Evolutionary conservation across 352 stramenopile species (phyloP).

Genomic region (Lagenidium sp.): DNA sequence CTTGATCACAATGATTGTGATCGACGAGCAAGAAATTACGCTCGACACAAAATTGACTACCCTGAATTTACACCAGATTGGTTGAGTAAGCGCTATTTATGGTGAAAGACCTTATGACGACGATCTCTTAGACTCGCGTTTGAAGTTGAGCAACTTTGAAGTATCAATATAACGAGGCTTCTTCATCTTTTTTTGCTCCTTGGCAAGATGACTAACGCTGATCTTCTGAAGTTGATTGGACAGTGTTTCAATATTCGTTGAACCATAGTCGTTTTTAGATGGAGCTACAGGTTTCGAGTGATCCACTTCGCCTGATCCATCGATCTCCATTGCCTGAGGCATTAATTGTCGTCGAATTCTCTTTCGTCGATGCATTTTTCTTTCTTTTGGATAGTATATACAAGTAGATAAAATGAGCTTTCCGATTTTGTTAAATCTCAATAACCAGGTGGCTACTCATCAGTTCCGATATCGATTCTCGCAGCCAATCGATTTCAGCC

Average conservation of each 20-base stretch:
- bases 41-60: slow-evolving; percentile 3
- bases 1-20: slow-evolving; percentile 3
- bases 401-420: slow-evolving; percentile 10
- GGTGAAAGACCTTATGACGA: neutral
- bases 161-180: slow-evolving; percentile 9
- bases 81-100: slow-evolving; percentile 4
- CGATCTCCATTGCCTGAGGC: slow-evolving; percentile 11
- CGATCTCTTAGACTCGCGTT: slow-evolving; percentile 6
- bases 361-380: slow-evolving; percentile 14
- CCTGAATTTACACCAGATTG: slow-evolving; percentile 3
- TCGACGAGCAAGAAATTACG: slow-evolving; percentile 2
- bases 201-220: slow-evolving; percentile 1
- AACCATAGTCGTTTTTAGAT: slow-evolving; percentile 9
- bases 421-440: slow-evolving; percentile 14
- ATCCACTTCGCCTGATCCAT: slow-evolving; percentile 2
- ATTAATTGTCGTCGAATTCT: slow-evolving; percentile 12
- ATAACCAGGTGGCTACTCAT: slow-evolving; percentile 9
- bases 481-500: slow-evolving; percentile 8
- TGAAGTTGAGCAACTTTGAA: slow-evolving; percentile 7
- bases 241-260: slow-evolving; percentile 10
- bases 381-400: slow-evolving; percentile 9
- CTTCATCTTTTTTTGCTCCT: slow-evolving; percentile 13
- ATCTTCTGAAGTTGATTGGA: slow-evolving; percentile 10
- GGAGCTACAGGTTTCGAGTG: slow-evolving; percentile 6
- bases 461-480: slow-evolving; percentile 11